A percentile compares a stretch with the other conserved stretches of the same genome.
These are phyloP conservation scores for Sporothrix phasma DNA, from an alignment of 2,329 filamentous ascomycete genomes.

Conservation along the genomic window DNA sequence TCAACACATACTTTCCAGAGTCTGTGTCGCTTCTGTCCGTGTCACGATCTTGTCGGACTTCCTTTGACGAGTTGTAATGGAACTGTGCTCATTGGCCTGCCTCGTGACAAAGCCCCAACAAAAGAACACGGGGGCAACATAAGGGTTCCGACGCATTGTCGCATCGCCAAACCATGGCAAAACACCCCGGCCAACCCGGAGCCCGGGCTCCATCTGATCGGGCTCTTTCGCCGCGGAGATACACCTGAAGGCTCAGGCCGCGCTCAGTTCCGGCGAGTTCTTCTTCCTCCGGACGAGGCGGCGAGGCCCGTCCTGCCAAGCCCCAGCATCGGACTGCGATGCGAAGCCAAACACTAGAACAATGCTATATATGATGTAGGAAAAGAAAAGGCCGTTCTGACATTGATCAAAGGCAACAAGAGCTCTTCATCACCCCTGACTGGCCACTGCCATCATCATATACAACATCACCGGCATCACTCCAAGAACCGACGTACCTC, in stretches of 20 bases:
- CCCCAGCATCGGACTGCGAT: no score
- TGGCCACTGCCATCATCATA: neutral
- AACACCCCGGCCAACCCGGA: neutral
- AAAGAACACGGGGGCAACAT: neutral
- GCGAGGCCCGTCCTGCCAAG: neutral
- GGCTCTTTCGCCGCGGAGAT: conserved; percentile 16
- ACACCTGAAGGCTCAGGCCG: neutral
- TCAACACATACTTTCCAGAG: neutral
- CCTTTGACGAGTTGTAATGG: neutral
- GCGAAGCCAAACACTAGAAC: no score
- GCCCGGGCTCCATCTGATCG: neutral
- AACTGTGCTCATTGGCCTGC: neutral
- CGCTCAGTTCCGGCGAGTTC: no score
- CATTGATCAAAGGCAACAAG: neutral
- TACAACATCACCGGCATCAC: neutral
- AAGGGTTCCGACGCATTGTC: neutral
- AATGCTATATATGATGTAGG: neutral
- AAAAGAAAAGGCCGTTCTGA: conserved; percentile 1
- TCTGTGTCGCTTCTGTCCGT: neutral
- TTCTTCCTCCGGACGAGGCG: neutral
- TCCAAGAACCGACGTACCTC: neutral
- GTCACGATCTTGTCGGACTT: neutral
- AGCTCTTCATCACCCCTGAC: neutral
- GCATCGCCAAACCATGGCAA: neutral
- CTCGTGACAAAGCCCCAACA: neutral